These are phyloP conservation scores for Seiridium cupressi DNA, from an alignment of 2,329 filamentous ascomycete genomes.

Conservation along the genomic window DNA sequence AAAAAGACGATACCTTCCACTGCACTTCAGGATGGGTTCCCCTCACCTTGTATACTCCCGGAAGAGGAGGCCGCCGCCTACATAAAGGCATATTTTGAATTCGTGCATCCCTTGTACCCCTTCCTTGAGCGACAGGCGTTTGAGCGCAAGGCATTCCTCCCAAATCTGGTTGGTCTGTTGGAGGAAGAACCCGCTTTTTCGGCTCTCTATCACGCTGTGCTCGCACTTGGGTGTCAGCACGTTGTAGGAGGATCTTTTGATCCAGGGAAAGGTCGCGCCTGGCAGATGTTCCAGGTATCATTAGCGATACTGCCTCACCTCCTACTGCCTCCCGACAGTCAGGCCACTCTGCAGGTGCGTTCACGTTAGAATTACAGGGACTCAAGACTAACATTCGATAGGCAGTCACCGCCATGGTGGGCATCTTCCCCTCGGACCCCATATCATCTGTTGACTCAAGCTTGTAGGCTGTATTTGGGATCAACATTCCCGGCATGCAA, in stretches of 20 bases:
- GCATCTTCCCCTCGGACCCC: background rate
- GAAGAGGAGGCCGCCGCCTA: background rate
- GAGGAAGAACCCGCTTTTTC: constrained; percentile 1
- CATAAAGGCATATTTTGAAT: constrained; percentile 1
- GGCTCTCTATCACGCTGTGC: constrained; percentile 3
- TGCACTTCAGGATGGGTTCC: background rate
- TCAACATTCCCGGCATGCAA: constrained; percentile 4
- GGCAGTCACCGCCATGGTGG: constrained; percentile 4
- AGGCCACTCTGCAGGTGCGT: background rate
- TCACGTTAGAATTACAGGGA: background rate
- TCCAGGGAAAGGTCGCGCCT: background rate
- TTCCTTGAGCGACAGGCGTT: background rate
- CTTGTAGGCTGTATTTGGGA: constrained; percentile 2
- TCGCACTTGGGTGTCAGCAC: constrained; percentile 1
- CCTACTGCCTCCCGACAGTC: background rate
- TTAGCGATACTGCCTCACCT: background rate
- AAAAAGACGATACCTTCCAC: background rate
- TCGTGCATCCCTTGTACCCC: constrained; percentile 1
- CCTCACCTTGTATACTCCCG: background rate
- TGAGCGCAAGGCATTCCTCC: background rate
- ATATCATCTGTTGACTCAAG: background rate
- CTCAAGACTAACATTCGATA: background rate
- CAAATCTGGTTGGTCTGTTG: background rate
- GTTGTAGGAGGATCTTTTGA: constrained; percentile 2
- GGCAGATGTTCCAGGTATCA: constrained; percentile 1